Percentiles rank a stretch among this genome's conserved stretches.
Conservation (phyloP, 192 early-diverging fungal species). For the Allomyces macrogynus region DNA sequence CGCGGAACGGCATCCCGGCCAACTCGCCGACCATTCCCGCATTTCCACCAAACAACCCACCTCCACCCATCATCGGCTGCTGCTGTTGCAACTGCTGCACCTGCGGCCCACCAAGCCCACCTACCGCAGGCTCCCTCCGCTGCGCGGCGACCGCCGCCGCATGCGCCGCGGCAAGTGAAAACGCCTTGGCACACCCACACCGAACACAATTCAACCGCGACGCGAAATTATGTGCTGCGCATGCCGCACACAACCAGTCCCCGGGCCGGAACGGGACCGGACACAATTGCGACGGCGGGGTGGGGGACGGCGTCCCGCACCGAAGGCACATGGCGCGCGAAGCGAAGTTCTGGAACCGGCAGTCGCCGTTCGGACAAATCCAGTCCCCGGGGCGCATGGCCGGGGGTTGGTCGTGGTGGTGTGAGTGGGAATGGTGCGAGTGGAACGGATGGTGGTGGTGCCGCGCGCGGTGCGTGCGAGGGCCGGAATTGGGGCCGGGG, state of each 20-base stretch:
- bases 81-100: too few species aligned
- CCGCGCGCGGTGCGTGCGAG: conserved; percentile 10
- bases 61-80: too few species aligned
- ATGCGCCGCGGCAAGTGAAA: neutral
- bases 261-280: conserved; percentile 30
- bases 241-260: conserved; percentile 44
- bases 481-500: conserved; percentile 14
- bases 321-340: conserved; percentile 43
- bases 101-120: too few species aligned
- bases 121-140: too few species aligned
- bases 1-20: too few species aligned
- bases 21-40: too few species aligned
- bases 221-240: conserved; percentile 48
- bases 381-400: conserved; percentile 46
- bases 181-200: conserved; percentile 19
- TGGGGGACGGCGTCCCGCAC: conserved; percentile 23
- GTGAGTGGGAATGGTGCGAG: conserved; percentile 2
- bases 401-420: conserved; percentile 12
- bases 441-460: conserved; percentile 3
- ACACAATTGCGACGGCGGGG: conserved; percentile 1
- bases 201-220: conserved; percentile 39
- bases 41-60: too few species aligned
- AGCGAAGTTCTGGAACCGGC: conserved; percentile 59
- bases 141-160: too few species aligned
- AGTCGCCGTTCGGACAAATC: conserved; percentile 43